phyloP scores from a whole-genome alignment of 164 flowering plant genomes.

The Houttuynia cordata region DNA sequence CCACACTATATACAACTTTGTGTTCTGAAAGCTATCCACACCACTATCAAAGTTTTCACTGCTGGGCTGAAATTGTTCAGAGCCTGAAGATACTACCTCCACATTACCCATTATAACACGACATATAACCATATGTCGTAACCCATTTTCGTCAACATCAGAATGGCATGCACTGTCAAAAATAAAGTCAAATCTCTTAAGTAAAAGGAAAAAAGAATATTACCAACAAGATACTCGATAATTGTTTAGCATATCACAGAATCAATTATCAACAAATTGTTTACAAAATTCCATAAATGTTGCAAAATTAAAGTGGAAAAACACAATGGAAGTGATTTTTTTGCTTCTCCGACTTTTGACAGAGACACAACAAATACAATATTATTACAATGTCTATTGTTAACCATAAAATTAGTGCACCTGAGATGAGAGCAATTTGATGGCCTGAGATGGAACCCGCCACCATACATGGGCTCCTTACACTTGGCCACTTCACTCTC shows the following conservation, averaged over 20 bases:
- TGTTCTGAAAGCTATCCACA: constrained; percentile 59
- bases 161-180: constrained; percentile 47
- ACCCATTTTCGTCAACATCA: constrained; percentile 95
- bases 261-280: not conserved
- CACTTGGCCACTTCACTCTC: constrained; percentile 20
- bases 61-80: constrained; percentile 61
- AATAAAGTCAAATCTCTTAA: constrained; percentile 16
- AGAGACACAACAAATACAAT: no score
- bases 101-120: constrained; percentile 91
- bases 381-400: no score
- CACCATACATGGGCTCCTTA: constrained; percentile 31
- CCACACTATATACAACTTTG: constrained; percentile 61
- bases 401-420: constrained; percentile 23
- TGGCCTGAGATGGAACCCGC: constrained; percentile 69
- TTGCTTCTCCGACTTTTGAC: no score
- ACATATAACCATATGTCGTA: constrained; percentile 62
- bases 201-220: no score
- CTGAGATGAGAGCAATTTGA: constrained; percentile 39
- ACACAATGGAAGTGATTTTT: no score
- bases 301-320: no score
- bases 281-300: no score
- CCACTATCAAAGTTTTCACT: constrained; percentile 72
- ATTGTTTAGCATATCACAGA: constrained; percentile 17
- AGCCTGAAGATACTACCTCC: constrained; percentile 61
- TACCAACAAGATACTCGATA: no score